These are phyloP conservation scores for Nicotiana tabacum DNA, from an alignment of 257 asterid species.

Conservation along the genomic window DNA sequence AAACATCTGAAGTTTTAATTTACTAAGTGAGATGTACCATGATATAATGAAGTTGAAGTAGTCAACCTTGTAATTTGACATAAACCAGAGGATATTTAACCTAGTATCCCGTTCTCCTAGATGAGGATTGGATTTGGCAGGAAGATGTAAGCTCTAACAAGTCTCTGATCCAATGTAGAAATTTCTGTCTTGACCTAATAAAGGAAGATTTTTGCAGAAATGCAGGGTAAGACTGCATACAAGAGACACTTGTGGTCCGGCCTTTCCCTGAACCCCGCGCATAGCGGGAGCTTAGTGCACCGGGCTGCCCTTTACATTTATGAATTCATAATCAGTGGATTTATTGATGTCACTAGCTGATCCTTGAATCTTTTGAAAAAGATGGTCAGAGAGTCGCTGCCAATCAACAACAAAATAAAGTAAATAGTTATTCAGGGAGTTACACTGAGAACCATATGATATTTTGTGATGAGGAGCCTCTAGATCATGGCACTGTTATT, in stretches of 20 bases:
- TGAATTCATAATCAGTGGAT: background rate
- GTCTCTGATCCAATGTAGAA: background rate
- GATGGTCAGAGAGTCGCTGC: background rate
- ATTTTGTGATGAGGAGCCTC: background rate
- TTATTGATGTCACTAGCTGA: background rate
- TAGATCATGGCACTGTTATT: background rate
- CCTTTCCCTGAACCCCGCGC: too few species aligned
- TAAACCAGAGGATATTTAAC: background rate
- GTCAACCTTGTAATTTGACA: background rate
- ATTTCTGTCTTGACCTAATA: background rate
- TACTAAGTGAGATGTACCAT: background rate
- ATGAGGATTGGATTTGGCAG: background rate
- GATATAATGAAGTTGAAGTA: background rate
- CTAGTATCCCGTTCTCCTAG: background rate
- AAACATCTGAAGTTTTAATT: background rate
- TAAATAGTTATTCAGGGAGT: background rate
- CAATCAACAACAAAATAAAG: background rate
- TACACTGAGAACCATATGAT: background rate
- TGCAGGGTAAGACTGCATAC: too few species aligned
- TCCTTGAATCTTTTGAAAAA: slow-evolving; percentile 8
- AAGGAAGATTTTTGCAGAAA: background rate
- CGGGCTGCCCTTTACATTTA: background rate
- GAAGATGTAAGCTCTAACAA: background rate
- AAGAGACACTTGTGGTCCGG: too few species aligned
- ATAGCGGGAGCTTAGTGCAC: too few species aligned